Evolutionary conservation across 139 green algal genomes (phyloP), one percentile per base, ranked within the genome.

Genomic region (Eudorina sp.): DNA sequence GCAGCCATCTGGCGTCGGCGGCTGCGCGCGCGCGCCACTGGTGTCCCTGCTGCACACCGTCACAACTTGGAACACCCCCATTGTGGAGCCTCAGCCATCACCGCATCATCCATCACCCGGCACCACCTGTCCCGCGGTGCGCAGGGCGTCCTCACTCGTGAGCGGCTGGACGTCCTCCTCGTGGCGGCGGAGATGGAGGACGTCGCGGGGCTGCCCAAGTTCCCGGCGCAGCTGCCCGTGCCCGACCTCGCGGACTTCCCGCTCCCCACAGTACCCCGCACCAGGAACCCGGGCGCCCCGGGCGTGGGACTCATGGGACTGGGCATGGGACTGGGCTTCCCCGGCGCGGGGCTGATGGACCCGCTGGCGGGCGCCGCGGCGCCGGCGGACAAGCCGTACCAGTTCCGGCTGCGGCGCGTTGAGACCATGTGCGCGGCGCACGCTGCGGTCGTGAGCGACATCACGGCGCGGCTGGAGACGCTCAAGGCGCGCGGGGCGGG

Each of bases 101-200:
- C n/a, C n/a, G n/a, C n/a, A n/a, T n/a, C n/a, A n/a, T n/a, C n/a
- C n/a, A n/a, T n/a, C n/a, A n/a, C n/a, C n/a, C n/a, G n/a, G n/a
- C n/a, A n/a, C n/a, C n/a, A n/a, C n/a, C 51, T 16, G 18, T 69
- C 29, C 31, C 14, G 40, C 38, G 4, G 36, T 14, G 1, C 46
- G 78, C 84, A 93, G 90, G 90, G 90, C 48, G 64, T 86, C 7
- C 73, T 95, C 6, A 93, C 93, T 0, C 82, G 93, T 18, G 88
- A 92, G 51, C 86, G 89, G 40, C 90, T 95, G 27, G 93, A 95
- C 80, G 84, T 89, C 19, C 76, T 90, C 84, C 89, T 95, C 34
- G 84, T 94, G 66, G 76, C 92, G 38, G 92, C 92, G 19, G 93
- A 95, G 60, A 72, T 87, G 66, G 93, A 94, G 45, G 77, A 48